Evolutionary conservation across 148 eudicot species (phyloP), one percentile per base, ranked within the genome.

Genomic region (Euryodendron excelsum): DNA sequence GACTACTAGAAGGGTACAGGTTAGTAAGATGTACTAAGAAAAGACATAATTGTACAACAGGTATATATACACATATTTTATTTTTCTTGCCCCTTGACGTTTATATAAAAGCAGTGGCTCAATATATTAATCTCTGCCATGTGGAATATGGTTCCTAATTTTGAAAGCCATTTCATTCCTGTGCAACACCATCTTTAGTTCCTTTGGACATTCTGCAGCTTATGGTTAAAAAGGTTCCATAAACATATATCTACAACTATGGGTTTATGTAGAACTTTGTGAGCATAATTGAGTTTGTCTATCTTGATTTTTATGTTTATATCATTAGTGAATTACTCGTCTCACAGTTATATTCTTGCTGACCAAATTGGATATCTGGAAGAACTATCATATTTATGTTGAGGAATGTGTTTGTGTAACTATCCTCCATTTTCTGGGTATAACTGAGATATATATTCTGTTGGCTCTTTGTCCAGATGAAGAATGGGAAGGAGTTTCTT

Each of bases 1-100:
- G 31, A 95, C 99, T 73, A 95, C 99, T 55, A 90, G 99, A 85
- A 93, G 99, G 82, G 99, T 95, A 71, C 94, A 95, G 91, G 99
- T 90, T 64, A 84, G 94, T 81, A 58, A 30, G 44, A 53, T 23
- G 69, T 76, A 45, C 74, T 58, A 44, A 17, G 48, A 53, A 55
- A 80, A 41, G 62, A 28, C 34, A 31, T 17, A 11, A 52, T 13
- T 62, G 20, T 59, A 30, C n/a, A 18, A 18, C 13, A 27, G 12
- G 20, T 58, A 17, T 61, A 70, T 33, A 1, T 77, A 69, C 48
- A 15, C 37, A 12, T 72, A 34, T 33, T 65, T 61, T 15, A 7
- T 75, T 3, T 39, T 59, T 17, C 25, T 28, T 0, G 31, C 10
- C 14, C 60, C 45, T 9, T 11, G 2, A 25, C 41, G n/a, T 13